Evolutionary conservation across 2,329 filamentous ascomycete genomes (phyloP).

Genomic region (Fusarium papillatum): DNA sequence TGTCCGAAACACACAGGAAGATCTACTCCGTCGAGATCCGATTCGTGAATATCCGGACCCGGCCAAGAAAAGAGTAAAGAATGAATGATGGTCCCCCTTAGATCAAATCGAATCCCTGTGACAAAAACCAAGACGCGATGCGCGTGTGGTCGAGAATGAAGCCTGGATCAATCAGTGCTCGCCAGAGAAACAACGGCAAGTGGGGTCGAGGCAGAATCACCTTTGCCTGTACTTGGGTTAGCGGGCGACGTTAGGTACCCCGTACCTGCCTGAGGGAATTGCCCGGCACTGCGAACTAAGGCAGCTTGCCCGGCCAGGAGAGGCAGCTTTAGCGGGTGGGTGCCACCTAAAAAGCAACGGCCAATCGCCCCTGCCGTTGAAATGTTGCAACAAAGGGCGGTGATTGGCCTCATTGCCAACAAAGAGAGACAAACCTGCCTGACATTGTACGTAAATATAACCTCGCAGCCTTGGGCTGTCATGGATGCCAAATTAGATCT

Average conservation of each 20-base stretch:
- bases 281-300: conserved; percentile 1
- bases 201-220: conserved; percentile 4
- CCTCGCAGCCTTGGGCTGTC: background rate
- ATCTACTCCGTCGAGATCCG: conserved; percentile 5
- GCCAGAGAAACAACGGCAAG: conserved; percentile 25
- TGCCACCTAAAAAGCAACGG: conserved; percentile 8
- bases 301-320: background rate
- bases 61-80: conserved; percentile 1
- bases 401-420: background rate
- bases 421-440: background rate
- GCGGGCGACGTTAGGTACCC: background rate
- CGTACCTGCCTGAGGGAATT: conserved; percentile 7
- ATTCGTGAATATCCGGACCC: background rate
- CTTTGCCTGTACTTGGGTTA: conserved; percentile 1
- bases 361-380: conserved; percentile 17
- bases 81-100: background rate
- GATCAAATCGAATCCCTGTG: background rate
- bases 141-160: conserved; percentile 27
- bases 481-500: background rate
- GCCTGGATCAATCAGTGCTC: conserved; percentile 13
- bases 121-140: conserved; percentile 24
- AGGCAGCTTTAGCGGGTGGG: conserved; percentile 1
- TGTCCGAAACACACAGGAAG: conserved; percentile 15
- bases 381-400: conserved; percentile 1
- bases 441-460: conserved; percentile 2